phyloP scores from a whole-genome alignment of 2,329 filamentous ascomycete species.

The Fusarium cyanostomum region DNA sequence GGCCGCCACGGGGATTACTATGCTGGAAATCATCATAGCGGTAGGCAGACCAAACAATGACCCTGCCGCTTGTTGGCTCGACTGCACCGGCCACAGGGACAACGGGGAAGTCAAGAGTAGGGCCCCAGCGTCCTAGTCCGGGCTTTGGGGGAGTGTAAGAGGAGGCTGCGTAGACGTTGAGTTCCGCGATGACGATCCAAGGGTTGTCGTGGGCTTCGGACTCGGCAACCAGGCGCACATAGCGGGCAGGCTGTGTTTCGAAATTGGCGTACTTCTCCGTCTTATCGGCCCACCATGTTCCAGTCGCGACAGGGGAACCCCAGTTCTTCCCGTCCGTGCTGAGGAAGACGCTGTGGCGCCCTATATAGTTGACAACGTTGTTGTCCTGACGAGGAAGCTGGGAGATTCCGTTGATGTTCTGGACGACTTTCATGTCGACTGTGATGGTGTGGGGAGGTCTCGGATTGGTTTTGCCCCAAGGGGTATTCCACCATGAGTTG shows the following conservation, averaged over 20 bases:
- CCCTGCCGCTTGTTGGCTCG: slow-evolving; percentile 20
- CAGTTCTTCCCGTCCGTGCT: slow-evolving; percentile 23
- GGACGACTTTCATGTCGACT: slow-evolving; percentile 14
- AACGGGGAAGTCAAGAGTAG: slow-evolving; percentile 26
- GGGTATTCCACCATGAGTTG: slow-evolving; percentile 26
- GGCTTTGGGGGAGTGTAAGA: slow-evolving; percentile 2
- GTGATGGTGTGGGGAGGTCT: slow-evolving; percentile 17
- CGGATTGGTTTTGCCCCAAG: background rate
- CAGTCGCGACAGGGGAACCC: slow-evolving; percentile 17
- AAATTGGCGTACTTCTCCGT: slow-evolving; percentile 28
- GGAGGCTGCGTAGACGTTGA: slow-evolving; percentile 24
- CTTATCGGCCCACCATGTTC: slow-evolving; percentile 25
- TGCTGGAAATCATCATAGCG: slow-evolving; percentile 1
- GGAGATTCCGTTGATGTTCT: slow-evolving; percentile 28
- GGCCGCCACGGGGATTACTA: background rate
- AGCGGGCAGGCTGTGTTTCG: slow-evolving; percentile 24
- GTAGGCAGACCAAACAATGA: slow-evolving; percentile 24
- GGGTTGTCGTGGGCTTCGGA: slow-evolving; percentile 12
- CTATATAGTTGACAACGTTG: slow-evolving; percentile 5
- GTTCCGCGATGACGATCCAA: slow-evolving; percentile 30
- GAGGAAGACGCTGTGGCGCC: slow-evolving; percentile 6
- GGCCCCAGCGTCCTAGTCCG: slow-evolving; percentile 20
- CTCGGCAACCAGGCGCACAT: slow-evolving; percentile 12
- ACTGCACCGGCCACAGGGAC: slow-evolving; percentile 30
- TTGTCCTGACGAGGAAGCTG: slow-evolving; percentile 22